Evolutionary conservation across 441 rosid genomes (phyloP), one percentile per base, ranked within the genome.

Genomic region (Pelargonium citronellum): DNA sequence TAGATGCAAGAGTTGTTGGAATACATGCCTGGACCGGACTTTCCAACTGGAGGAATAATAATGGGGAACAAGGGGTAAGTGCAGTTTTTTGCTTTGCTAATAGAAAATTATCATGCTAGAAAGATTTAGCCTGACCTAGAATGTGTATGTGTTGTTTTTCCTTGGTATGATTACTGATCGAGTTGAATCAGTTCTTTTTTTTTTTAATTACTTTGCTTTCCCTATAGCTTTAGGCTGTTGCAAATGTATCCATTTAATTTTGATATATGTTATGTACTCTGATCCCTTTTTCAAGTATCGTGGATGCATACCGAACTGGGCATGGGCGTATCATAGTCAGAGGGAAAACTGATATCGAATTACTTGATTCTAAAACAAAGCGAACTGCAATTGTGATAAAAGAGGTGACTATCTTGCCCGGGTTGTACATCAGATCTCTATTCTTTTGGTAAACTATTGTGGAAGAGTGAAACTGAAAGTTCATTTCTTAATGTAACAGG

Each of bases 21-120:
- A 75, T 90, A 94, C 86, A 94, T 94, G 97, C 99, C 99, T 73
- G 99, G 96, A 53, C 99, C 99, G 20, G 99, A 94, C 83, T 94
- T 94, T 78, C 99, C 99, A 51, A 94, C 99, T 9, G 99, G 99
- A 71, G 99, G 99, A 80, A 66, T 90, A 73, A 87, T 94, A 27
- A 91, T 94, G 97, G 99, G 99, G 73, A 91, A 89, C 73, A 82
- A 82, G 65, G 99, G 99, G 99, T 94, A 77, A 75, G 87, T 71
- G 64, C 49, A 34, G 68, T 70, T 76, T 46, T 60, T 44, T 77
- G 37, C n/a, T 1, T 44, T 73, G 63, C 44, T 12, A n/a, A 22
- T 62, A 67, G 30, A 46, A 64, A 39, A 15, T 7, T 65, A 49
- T 65, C 27, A 7, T 3, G 46, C 20, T 16, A 22, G 15, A 17